Evolutionary conservation across 73 alveolate species (phyloP), one percentile per base, ranked within the genome.

Genomic region (Stentor coeruleus): DNA sequence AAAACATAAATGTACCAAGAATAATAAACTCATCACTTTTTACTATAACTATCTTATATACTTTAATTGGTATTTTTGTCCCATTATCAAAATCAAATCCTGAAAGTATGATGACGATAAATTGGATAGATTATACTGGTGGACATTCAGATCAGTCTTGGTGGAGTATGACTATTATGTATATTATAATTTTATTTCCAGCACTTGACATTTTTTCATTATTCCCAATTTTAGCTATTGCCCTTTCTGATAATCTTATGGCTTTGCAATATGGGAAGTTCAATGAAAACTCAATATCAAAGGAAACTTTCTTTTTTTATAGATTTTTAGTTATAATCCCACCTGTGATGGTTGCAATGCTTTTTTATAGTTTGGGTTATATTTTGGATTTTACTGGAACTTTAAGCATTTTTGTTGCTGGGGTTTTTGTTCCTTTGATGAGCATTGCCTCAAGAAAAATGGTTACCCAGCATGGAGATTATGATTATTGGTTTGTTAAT

Each of bases 81-180:
- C 39, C 79, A 11, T 26, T 66, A 28, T 20, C 79, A 66, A 40
- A 20, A 26, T 37, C n/a, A 28, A 40, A 66, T 20, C 49, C 33
- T 0, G 42, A 66, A 66, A 20, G 33, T 14, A 20, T 26, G 79
- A 40, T 33, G 40, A 66, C 40, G n/a, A 14, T 66, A 66, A 66
- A 66, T 66, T 66, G 79, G 79, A 66, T 31, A 66, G 79, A 66
- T 33, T 66, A 66, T 66, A 20, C 79, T 33, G 79, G 40, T 28
- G 79, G 79, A 1, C 26, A 66, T 0, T 26, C n/a, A 28, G 40
- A 20, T 33, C 40, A 66, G 11, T 28, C n/a, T 1, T 66, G 79
- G 79, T 66, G 79, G 79, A 15, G 49, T 26, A 28, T 28, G n/a
- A 31, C 37, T 0, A 66, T 66, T 28, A 20, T 31, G 0, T 66